phyloP scores from a whole-genome alignment of 23 red algal species.

The Gracilaria domingensis region DNA sequence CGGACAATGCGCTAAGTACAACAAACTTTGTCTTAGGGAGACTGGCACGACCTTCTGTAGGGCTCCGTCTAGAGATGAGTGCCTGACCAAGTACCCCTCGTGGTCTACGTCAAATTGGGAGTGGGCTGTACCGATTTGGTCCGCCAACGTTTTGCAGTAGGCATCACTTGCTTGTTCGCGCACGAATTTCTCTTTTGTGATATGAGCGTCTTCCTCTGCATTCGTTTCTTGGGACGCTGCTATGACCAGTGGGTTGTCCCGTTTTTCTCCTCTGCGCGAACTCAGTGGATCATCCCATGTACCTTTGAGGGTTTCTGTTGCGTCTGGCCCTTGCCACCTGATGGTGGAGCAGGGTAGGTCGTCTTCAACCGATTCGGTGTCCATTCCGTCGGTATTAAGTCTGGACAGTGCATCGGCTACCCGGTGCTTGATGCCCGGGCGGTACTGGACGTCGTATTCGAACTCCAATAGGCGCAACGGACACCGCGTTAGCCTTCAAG shows the following conservation, averaged over 20 bases:
- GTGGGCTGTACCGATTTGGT: background rate
- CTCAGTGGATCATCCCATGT: background rate
- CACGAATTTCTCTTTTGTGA: slow-evolving; percentile 9
- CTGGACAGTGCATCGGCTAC: background rate
- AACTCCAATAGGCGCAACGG: background rate
- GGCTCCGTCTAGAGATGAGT: background rate
- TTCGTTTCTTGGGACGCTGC: background rate
- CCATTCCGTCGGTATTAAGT: background rate
- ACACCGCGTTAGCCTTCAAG: slow-evolving; percentile 3
- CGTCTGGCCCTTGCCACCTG: background rate
- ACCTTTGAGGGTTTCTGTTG: background rate
- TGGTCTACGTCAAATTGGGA: background rate
- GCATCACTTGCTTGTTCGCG: background rate
- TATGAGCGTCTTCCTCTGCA: background rate
- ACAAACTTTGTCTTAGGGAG: background rate
- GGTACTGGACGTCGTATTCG: slow-evolving; percentile 14
- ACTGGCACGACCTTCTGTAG: slow-evolving; percentile 27
- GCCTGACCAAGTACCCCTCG: background rate
- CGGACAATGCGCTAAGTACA: background rate
- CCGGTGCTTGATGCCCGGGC: background rate
- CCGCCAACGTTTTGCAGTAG: background rate
- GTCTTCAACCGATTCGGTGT: slow-evolving; percentile 1
- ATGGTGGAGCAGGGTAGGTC: background rate
- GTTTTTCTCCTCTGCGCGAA: background rate
- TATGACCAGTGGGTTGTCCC: background rate